Evolutionary conservation across 192 early-diverging fungal species (phyloP), one percentile per base, ranked within the genome.

Genomic region (Lobosporangium transversale): DNA sequence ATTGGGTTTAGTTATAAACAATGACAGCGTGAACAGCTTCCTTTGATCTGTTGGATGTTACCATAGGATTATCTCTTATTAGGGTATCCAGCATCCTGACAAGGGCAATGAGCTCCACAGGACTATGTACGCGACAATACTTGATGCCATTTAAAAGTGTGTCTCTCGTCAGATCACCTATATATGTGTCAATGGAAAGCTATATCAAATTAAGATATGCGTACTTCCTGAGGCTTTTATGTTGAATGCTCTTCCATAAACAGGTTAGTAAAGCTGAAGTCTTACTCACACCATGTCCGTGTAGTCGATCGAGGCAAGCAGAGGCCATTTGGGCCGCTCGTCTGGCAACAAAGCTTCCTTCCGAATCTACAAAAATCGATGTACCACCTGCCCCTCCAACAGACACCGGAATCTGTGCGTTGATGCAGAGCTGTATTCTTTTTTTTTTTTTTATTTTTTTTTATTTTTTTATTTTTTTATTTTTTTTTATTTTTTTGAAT

Each of bases 91-190:
- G 44, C 7, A 68, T 62, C 23, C 69, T 67, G 23, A 66, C n/a
- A 53, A 80, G 60, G 1, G 78, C 78, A 27, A 80, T 44, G 10
- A 80, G 45, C 27, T 80, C 78, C 0, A 70, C 55, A 17, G 68
- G 68, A 26, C 70, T 74, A 30, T 80, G 70, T 2, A 70, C 68
- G 2, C 78, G 78, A 53, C 62, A 80, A 32, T 80, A 80, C 27
- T 63, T 61, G 5, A 80, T 73, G 8, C 78, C 67, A 23, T 56
- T 37, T 50, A 80, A 53, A 5, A 80, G n/a, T 17, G 8, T 37
- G 0, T 66, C 58, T 0, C 21, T 6, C 29, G 51, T 66, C 14
- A 48, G 18, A 3, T 45, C 0, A 21, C 47, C 1, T 2, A 49
- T 10, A 21, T 17, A 49, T 21, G 10, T 14, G 14, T 9, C 47